A percentile compares a stretch with the other conserved stretches of the same genome.
These are phyloP conservation scores for Cladosporium phlei DNA, from an alignment of 2,329 filamentous ascomycete species.

Conservation along the genomic window DNA sequence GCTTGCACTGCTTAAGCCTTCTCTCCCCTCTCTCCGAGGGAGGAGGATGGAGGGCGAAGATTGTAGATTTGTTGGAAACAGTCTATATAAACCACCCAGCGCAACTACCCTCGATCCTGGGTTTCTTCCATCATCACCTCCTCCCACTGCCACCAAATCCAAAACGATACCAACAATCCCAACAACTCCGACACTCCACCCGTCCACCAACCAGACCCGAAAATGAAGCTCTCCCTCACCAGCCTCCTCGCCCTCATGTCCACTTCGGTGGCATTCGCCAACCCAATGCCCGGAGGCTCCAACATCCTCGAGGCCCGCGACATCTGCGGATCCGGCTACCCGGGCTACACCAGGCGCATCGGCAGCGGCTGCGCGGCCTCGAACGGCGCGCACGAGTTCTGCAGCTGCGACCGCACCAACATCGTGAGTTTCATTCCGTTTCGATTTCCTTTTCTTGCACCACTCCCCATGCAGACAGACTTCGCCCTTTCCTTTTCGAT, in stretches of 20 bases:
- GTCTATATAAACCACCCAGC: no score
- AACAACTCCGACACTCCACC: no score
- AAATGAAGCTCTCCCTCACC: conserved; percentile 6
- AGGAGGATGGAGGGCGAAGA: no score
- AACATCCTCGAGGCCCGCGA: not conserved
- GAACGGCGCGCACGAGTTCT: conserved; percentile 1
- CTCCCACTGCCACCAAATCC: not conserved
- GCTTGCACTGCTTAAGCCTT: no score
- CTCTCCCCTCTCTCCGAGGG: no score
- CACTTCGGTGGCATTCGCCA: not conserved
- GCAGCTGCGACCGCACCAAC: conserved; percentile 7
- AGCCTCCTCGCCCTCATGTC: not conserved
- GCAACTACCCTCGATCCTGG: no score
- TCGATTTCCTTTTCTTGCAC: no score
- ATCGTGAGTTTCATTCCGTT: not conserved
- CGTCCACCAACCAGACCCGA: not conserved
- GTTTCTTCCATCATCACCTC: no score
- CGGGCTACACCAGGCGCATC: not conserved
- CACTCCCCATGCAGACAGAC: not conserved
- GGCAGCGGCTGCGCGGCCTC: not conserved
- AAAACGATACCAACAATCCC: no score
- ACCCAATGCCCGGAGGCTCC: not conserved
- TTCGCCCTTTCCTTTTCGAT: no score
- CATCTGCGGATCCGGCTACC: not conserved
- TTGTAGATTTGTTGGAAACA: no score